Evolutionary conservation across 352 stramenopile genomes (phyloP), one percentile per base, ranked within the genome.

Genomic region (Phytophthora ramorum): DNA sequence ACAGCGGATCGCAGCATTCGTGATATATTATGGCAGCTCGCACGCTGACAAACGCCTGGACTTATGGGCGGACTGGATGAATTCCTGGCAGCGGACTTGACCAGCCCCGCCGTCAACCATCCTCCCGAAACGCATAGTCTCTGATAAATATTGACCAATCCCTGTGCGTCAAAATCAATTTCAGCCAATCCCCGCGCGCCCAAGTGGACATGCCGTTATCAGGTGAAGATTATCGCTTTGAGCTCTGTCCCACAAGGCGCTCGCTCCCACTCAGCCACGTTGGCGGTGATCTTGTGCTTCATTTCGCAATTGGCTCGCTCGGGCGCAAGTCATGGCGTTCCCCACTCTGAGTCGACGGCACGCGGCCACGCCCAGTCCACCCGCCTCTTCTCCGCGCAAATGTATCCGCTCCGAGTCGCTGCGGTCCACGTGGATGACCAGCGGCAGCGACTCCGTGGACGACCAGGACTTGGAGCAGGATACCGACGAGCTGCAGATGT

Each of bases 391-490:
- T 6, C 61, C 61, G 17, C 40, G 30, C 14, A 73, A 76, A 66
- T 53, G 50, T 8, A 59, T 14, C 24, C 64, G 56, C 57, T 69
- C 60, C 47, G 73, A 76, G 20, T 81, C 73, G 12, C 52, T 81
- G 17, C 66, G 73, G 12, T 81, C 73, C 19, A 81, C 73, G 32
- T 68, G 66, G 73, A 69, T 81, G 60, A 81, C 69, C 1, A 69
- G 49, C 43, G 61, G 50, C 44, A 80, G 69, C 52, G 73, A 75
- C 17, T 73, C 48, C 0, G 41, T 61, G 12, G 48, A 63, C 19
- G 68, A 72, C 37, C 38, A 51, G n/a, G 44, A 66, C 16, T 20
- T 65, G 13, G 35, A 45, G n/a, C 24, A 63, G 17, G 50, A 67
- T 4, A 17, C 46, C 12, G 19, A 20, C 17, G 55, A 71, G 35